These are phyloP conservation scores for Microcos paniculata DNA, from an alignment of 345 rosid species.

Conservation along the genomic window DNA sequence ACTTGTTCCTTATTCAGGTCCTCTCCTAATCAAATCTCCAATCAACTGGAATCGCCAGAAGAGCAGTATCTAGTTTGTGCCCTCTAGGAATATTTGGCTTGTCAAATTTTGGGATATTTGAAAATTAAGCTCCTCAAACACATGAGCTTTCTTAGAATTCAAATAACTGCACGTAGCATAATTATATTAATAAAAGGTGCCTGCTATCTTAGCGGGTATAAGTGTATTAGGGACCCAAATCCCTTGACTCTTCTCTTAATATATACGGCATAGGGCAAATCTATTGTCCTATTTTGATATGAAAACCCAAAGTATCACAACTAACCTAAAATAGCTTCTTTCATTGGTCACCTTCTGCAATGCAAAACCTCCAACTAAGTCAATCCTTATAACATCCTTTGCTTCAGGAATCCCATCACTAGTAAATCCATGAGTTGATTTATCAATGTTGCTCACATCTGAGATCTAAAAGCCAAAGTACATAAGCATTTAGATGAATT, in stretches of 20 bases:
- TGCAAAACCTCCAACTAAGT: conserved; percentile 81
- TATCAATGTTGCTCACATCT: conserved; percentile 55
- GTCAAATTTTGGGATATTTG: not conserved
- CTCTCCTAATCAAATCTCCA: not conserved
- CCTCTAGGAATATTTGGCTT: not conserved
- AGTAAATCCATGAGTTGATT: conserved; percentile 47
- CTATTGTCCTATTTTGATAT: not conserved
- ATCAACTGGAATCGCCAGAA: not conserved
- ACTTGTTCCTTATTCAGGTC: not conserved
- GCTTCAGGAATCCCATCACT: conserved; percentile 60
- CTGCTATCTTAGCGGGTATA: not conserved
- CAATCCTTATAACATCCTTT: conserved; percentile 71
- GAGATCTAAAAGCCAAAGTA: conserved; percentile 52
- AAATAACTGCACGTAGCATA: not conserved
- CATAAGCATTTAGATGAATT: not conserved
- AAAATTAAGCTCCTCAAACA: conserved; percentile 1
- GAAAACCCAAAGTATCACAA: conserved; percentile 6
- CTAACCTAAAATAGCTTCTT: conserved; percentile 87
- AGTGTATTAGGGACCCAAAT: not conserved
- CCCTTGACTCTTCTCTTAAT: not conserved
- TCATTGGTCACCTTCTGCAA: conserved; percentile 75
- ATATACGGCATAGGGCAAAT: not conserved
- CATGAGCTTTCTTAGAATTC: not conserved
- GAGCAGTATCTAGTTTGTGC: not conserved
- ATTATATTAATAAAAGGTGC: not conserved